These are phyloP conservation scores for Linum trigynum DNA, from an alignment of 345 rosid species.

Conservation along the genomic window DNA sequence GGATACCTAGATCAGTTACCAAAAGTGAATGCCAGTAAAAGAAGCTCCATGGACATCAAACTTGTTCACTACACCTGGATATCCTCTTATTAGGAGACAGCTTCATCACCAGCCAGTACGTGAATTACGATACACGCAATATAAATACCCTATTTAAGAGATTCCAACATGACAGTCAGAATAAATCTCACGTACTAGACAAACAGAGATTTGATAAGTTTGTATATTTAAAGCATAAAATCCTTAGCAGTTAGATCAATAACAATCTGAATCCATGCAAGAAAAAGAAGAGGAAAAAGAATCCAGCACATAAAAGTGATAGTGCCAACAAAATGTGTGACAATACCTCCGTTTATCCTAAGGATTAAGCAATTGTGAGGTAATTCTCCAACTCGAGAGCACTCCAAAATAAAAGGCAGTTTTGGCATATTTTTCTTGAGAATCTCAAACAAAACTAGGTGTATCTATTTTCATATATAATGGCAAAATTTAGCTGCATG, in stretches of 20 bases:
- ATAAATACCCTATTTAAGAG: conserved; percentile 79
- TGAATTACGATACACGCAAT: conserved; percentile 65
- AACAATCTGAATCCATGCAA: not conserved
- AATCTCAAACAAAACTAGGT: not conserved
- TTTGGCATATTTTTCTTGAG: not conserved
- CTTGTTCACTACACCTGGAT: conserved; percentile 62
- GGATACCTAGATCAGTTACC: conserved; percentile 32
- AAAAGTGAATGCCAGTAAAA: conserved; percentile 33
- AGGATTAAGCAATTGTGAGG: not conserved
- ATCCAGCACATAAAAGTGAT: not conserved
- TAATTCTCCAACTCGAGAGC: not conserved
- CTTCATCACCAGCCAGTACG: conserved; percentile 69
- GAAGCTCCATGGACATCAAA: conserved; percentile 53
- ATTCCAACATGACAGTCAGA: conserved; percentile 59
- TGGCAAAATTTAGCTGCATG: not conserved
- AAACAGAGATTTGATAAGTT: conserved; percentile 35
- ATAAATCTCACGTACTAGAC: conserved; percentile 30
- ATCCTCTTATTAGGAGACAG: conserved; percentile 78
- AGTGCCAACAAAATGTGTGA: not conserved
- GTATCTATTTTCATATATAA: not conserved
- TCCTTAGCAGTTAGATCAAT: conserved; percentile 9
- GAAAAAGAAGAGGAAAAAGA: conserved; percentile 5
- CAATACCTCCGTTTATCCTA: not conserved
- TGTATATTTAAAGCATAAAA: conserved; percentile 13
- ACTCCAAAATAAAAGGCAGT: not conserved